phyloP scores from a whole-genome alignment of 257 asterid species.

The Solanum stenotomum region DNA sequence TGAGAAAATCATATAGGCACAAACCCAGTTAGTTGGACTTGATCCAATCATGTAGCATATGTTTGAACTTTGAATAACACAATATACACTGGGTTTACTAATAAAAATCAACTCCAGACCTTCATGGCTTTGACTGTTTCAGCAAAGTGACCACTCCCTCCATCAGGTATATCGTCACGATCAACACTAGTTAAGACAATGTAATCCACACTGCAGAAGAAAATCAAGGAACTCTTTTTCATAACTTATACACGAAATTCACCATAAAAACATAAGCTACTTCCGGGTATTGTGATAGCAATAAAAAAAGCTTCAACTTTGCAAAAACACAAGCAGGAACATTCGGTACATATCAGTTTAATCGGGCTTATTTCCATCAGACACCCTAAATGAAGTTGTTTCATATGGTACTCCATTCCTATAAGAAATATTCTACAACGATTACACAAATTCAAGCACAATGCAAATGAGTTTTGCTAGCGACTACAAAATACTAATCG shows the following conservation, averaged over 20 bases:
- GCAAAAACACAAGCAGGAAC: background rate
- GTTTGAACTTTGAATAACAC: background rate
- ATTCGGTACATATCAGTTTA: background rate
- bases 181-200: constrained; percentile 95
- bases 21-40: background rate
- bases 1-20: constrained; percentile 20
- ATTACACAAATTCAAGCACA: background rate
- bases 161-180: constrained; percentile 93
- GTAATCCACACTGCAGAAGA: constrained; percentile 74
- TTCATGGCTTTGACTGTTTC: constrained; percentile 89
- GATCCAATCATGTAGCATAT: background rate
- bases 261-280: background rate
- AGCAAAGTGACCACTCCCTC: constrained; percentile 95
- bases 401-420: background rate
- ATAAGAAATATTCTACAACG: background rate
- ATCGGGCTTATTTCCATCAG: background rate
- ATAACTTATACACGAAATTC: background rate
- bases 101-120: constrained; percentile 25
- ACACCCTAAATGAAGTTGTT: background rate
- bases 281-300: background rate
- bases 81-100: background rate
- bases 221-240: background rate
- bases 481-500: background rate
- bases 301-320: background rate
- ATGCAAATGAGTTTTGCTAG: background rate